Conservation (phyloP, 345 rosid genomes). For the Psidium guajava region DNA sequence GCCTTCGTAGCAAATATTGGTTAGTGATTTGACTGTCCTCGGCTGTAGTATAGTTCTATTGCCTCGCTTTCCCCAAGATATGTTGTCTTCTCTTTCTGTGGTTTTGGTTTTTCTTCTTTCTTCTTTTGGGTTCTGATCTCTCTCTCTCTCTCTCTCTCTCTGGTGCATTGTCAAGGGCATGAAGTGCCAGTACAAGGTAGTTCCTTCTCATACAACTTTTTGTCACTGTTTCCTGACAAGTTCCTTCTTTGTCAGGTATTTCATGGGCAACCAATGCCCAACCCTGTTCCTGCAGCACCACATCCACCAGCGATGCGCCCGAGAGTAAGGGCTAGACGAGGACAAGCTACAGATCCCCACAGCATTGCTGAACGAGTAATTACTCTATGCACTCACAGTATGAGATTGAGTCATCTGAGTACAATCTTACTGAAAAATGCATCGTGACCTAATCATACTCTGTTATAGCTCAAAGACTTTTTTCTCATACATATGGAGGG, state of each 20-base stretch:
- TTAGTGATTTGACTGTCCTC: background rate
- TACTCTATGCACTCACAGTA: background rate
- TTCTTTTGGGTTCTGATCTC: background rate
- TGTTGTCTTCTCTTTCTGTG: background rate
- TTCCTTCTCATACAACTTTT: background rate
- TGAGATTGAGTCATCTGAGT: background rate
- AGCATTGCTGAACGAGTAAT: constrained; percentile 98
- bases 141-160: background rate
- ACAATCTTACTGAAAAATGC: background rate
- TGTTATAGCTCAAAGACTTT: background rate
- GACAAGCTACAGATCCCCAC: constrained; percentile 99
- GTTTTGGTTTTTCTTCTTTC: background rate
- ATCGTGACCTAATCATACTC: background rate
- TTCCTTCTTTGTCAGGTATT: constrained; percentile 42
- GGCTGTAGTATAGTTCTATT: background rate
- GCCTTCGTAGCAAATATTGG: background rate
- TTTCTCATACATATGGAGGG: background rate
- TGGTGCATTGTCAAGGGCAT: background rate
- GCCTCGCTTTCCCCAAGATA: background rate
- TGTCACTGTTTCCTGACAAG: background rate
- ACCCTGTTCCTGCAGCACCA: constrained; percentile 60
- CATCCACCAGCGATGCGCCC: constrained; percentile 96
- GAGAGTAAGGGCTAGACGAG: constrained; percentile 95
- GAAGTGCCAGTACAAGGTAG: background rate
- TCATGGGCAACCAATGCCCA: constrained; percentile 80